phyloP scores from a whole-genome alignment of 169 alveolate species.

The Cryptosporidium ubiquitum region DNA sequence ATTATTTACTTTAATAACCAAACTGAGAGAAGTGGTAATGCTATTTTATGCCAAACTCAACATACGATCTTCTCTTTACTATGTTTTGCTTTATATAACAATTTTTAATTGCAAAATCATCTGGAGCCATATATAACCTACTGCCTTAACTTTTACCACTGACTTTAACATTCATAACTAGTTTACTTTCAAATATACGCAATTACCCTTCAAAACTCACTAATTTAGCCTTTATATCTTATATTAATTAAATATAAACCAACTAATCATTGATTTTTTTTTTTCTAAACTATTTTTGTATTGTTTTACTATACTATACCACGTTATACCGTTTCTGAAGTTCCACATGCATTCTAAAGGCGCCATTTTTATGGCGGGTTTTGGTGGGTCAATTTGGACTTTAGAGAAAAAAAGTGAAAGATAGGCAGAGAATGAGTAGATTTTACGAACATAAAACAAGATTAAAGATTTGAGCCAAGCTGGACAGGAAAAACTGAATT shows the following conservation, averaged over 20 bases:
- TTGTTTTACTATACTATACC: too few relatives aligned
- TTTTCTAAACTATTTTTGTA: too few relatives aligned
- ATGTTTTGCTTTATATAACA: not conserved
- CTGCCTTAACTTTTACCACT: too few relatives aligned
- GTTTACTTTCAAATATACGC: too few relatives aligned
- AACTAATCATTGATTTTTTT: too few relatives aligned
- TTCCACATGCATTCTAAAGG: not conserved
- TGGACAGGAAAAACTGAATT: not conserved
- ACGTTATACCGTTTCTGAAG: not conserved
- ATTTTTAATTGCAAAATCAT: not conserved
- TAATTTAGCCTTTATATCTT: not conserved
- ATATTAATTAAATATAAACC: not conserved
- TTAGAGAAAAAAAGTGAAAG: not conserved
- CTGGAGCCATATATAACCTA: not conserved
- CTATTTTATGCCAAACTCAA: not conserved
- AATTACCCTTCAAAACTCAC: not conserved
- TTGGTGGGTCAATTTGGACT: not conserved
- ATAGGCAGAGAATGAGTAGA: too few relatives aligned
- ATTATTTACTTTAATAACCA: too few relatives aligned
- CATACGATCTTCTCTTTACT: not conserved
- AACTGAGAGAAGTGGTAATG: not conserved
- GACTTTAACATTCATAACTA: too few relatives aligned
- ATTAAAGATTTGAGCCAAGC: not conserved
- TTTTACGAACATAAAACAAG: not conserved
- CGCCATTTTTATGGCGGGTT: not conserved